Evolutionary conservation across 495 filamentous ascomycete genomes (phyloP), one percentile per base, ranked within the genome.

Genomic region (Penicilliopsis zonata): DNA sequence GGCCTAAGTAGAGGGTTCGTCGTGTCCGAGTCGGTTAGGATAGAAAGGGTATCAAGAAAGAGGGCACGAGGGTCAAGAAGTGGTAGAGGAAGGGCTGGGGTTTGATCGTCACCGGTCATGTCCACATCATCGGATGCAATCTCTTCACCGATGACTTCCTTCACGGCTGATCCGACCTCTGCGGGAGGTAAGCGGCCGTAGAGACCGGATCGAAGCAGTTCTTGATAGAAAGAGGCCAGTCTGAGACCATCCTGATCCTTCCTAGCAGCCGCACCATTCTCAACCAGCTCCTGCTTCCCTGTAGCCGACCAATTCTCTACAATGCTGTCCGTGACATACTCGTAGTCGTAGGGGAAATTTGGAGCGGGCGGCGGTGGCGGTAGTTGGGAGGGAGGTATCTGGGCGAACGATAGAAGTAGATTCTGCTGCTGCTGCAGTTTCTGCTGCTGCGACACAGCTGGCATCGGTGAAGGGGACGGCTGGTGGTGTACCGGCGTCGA

Each of bases 41-140:
- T 75, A 2, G 83, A 80, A 16, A 95, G 51, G 2, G 69, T 78
- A 47, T 93, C 84, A 27, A 95, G 70, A 46, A 98, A 94, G 2
- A 87, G 52, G 7, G 73, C 72, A 28, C 69, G 67, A 2, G 74
- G 58, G 47, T 84, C 76, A 35, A 82, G 68, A 23, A 39, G 50
- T n/a, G n/a, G n/a, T n/a, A n/a, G n/a, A n/a, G n/a, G n/a, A 38
- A 21, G 52, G 37, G 5, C 49, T 20, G 33, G 46, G 25, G 27
- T 45, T 20, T 52, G 49, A 9, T 40, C 53, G 9, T 53, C 38
- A 2, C 33, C 38, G 25, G 63, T 59, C 35, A 56, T 53, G 8
- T 52, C 40, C 14, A 44, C 18, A 35, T 70, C 63, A 9, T 61
- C 53, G 5, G 57, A 53, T 13, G 60, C 53, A 24, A 57, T 46